These are phyloP conservation scores for Diutina mesorugosa DNA, from an alignment of 1,139 yeast genomes.

Conservation along the genomic window DNA sequence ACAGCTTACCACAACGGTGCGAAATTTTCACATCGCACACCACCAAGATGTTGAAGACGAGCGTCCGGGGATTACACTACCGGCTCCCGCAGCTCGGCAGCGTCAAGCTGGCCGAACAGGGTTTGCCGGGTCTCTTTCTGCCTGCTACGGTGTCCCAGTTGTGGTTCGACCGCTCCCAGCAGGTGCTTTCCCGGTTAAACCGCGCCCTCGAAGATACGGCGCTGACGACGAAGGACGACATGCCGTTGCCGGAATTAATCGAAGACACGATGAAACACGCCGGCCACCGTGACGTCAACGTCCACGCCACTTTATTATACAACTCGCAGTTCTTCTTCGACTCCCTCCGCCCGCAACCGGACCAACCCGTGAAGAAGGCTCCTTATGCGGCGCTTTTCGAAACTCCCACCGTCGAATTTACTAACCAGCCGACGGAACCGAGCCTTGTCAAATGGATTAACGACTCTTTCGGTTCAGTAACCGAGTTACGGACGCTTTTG, in stretches of 20 bases:
- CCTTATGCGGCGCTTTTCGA: constrained; percentile 20
- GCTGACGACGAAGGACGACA: constrained; percentile 3
- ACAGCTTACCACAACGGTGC: not conserved
- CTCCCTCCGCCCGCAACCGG: constrained; percentile 25
- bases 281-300: constrained; percentile 34
- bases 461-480: constrained; percentile 52
- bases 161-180: constrained; percentile 45
- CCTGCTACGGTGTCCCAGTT: constrained; percentile 38
- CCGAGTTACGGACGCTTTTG: constrained; percentile 52
- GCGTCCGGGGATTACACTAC: constrained; percentile 1
- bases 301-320: constrained; percentile 46
- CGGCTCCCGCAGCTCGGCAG: not conserved
- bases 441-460: constrained; percentile 31
- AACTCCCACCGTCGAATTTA: constrained; percentile 21
- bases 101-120: constrained; percentile 11
- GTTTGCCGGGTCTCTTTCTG: constrained; percentile 44
- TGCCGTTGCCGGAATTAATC: not conserved
- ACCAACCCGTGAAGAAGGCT: constrained; percentile 10
- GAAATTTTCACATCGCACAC: not conserved
- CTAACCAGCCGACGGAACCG: constrained; percentile 26
- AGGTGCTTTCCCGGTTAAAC: constrained; percentile 35
- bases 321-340: constrained; percentile 50
- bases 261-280: constrained; percentile 15
- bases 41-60: not conserved
- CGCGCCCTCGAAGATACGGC: constrained; percentile 16